A percentile compares a stretch with the other conserved stretches of the same genome.
phyloP scores from a whole-genome alignment of 768 basidiomycete genomes.

The Paxillus rubicundulus region DNA sequence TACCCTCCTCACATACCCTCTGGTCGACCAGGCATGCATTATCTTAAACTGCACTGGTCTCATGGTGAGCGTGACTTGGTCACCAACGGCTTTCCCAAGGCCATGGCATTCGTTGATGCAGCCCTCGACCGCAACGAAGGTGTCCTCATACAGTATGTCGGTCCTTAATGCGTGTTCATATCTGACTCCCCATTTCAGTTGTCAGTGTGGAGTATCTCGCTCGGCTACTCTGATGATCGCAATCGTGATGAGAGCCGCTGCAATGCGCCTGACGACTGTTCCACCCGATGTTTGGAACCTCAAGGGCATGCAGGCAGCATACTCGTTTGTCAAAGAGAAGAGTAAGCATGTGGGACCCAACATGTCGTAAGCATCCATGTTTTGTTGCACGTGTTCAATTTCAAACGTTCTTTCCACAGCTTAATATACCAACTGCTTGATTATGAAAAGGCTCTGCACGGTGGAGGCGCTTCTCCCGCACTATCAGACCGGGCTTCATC shows the following conservation, averaged over 20 bases:
- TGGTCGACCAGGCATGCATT: slow-evolving; percentile 79
- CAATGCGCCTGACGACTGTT: slow-evolving; percentile 59
- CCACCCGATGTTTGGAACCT: slow-evolving; percentile 75
- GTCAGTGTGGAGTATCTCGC: slow-evolving; percentile 91
- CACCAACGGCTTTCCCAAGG: slow-evolving; percentile 69
- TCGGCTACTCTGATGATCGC: slow-evolving; percentile 90
- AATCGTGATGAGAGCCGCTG: slow-evolving; percentile 90
- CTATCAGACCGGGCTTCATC: slow-evolving; percentile 54
- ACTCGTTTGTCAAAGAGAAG: slow-evolving; percentile 86
- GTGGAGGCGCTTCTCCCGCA: slow-evolving; percentile 46
- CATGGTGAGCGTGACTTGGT: slow-evolving; percentile 93
- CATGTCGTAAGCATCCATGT: slow-evolving; percentile 73
- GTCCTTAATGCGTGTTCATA: slow-evolving; percentile 8
- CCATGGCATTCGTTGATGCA: slow-evolving; percentile 79
- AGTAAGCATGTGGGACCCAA: slow-evolving; percentile 88
- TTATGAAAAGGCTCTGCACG: slow-evolving; percentile 75
- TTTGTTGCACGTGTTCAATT: slow-evolving; percentile 21
- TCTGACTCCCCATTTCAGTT: slow-evolving; percentile 46
- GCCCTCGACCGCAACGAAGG: slow-evolving; percentile 74
- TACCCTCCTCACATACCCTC: slow-evolving; percentile 63
- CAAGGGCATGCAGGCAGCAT: slow-evolving; percentile 87
- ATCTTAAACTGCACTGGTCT: slow-evolving; percentile 89
- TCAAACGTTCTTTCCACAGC: slow-evolving; percentile 39
- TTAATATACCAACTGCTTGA: slow-evolving; percentile 93
- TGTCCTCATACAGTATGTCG: slow-evolving; percentile 79